Evolutionary conservation across 768 basidiomycete genomes (phyloP).

Genomic region (Tremella mesenterica): DNA sequence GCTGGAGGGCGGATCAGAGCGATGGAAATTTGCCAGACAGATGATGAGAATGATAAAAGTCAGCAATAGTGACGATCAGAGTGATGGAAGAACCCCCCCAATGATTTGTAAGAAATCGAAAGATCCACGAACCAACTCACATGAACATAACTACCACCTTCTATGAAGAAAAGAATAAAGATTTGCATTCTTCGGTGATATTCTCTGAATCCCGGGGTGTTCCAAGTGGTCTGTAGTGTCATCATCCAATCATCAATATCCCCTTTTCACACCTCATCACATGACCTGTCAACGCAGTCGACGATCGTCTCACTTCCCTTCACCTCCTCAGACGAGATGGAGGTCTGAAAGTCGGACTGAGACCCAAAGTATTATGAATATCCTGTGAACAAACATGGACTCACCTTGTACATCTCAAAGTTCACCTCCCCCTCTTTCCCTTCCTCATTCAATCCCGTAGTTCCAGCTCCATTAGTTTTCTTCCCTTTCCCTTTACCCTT

Average conservation of each 20-base stretch:
- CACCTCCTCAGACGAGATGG: too few relatives aligned
- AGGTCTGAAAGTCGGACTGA: background rate
- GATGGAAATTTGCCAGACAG: too few relatives aligned
- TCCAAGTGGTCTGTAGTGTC: constrained; percentile 64
- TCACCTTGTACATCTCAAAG: constrained; percentile 84
- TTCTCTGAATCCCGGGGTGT: constrained; percentile 78
- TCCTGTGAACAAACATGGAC: constrained; percentile 30
- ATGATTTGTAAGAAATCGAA: too few relatives aligned
- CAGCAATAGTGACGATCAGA: background rate
- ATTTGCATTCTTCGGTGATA: constrained; percentile 88
- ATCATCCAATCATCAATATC: background rate
- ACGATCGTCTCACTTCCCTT: too few relatives aligned
- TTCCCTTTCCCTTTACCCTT: constrained; percentile 53
- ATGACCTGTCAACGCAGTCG: too few relatives aligned
- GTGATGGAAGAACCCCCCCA: background rate
- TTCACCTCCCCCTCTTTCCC: constrained; percentile 56
- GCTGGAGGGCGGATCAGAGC: too few relatives aligned
- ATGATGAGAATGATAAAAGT: too few relatives aligned
- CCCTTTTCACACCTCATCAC: too few relatives aligned
- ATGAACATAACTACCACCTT: constrained; percentile 87
- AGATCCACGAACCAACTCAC: too few relatives aligned
- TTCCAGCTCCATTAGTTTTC: constrained; percentile 54
- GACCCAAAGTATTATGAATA: background rate
- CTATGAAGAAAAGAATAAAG: constrained; percentile 88
- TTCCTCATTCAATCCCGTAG: constrained; percentile 46